Evolutionary conservation across 2,329 filamentous ascomycete genomes (phyloP), one percentile per base, ranked within the genome.

Genomic region (Fusarium falciforme): DNA sequence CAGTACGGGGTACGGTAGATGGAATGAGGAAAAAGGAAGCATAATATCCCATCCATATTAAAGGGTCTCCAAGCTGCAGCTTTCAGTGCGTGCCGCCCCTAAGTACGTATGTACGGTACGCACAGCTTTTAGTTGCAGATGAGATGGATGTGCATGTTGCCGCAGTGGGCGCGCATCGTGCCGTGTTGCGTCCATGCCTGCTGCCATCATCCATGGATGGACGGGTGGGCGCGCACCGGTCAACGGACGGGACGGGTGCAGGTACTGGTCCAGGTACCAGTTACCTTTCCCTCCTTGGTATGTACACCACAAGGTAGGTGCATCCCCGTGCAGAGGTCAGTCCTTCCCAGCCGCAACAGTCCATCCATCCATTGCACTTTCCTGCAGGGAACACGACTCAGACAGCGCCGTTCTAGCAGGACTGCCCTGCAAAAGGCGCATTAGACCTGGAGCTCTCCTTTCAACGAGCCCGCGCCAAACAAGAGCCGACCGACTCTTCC

Each of bases 301-400:
- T 25, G 25, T 27, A 49, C 44, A 49, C 25, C 44, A 49, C 27
- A 44, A 44, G 40, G 20, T 22, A 44, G 47, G 25, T n/a, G 17
- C 47, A 52, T 52, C 25, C 25, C 25, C 25, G n/a, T 52, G 47
- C 29, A 49, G 44, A 49, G 25, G 44, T n/a, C 9, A 29, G 25
- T 27, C 61, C 20, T 59, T 40, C 49, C 54, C 38, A 58, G 44
- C 54, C 40, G 40, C 58, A 42, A 36, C 42, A 49, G 67, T 52
- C 47, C 47, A 52, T 31, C 47, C 47, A 44, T 52, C 25, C 59
- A 66, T 49, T 63, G 54, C 47, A 61, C 66, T 55, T 71, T 55
- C 62, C 49, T 61, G 55, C 72, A 75, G 66, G 74, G 66, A 66
- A 67, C 74, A 76, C 76, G 76, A 78, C 76, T 77, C 76, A 75